Base-by-base conservation (phyloP, 371 early-diverging fungal species). In the Rhizopus sp. region DNA sequence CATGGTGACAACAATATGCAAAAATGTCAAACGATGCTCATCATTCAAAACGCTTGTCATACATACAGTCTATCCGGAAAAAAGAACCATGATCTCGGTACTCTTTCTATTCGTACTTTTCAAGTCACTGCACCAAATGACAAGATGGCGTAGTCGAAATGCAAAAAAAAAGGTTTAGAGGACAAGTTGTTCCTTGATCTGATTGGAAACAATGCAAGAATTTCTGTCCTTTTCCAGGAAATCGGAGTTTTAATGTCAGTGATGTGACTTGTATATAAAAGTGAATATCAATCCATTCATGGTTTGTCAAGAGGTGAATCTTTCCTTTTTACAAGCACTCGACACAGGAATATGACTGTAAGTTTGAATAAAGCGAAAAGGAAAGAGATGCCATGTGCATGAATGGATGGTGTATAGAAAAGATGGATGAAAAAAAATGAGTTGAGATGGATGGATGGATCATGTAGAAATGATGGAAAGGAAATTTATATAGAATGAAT, bases 371-470 rank as follows among this genome's bases (percentile, higher is more conserved):
- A 42, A 42, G n/a, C 10, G 3, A 42, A 10, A n/a, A 42, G 44
- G 15, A 42, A 42, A 31, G 12, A 13, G 31, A 31, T 37, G 53
- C 34, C 34, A 50, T 15, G 23, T 37, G 38, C 38, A 13, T 37
- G 7, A 6, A 37, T 10, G 38, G 5, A 10, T 2, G 38, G 5
- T 37, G 38, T 10, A 37, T 10, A 42, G 16, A 16, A 13, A 7
- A 15, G 10, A 13, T n/a, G 44, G 13, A 42, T 42, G 44, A 15
- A 42, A 15, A 17, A 42, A n/a, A 17, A 13, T 29, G 7, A 44
- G 54, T 16, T 35, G 31, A 49, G 16, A 55, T 42, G 15, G 48
- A 37, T 47, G 37, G 44, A 32, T 42, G 15, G 35, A 52, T 53
- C 2, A 23, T 23, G 38, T 38, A 37, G 44, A 40, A 31, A 35